Base-by-base conservation (phyloP, 2,329 filamentous ascomycete genomes). In the Blastomyces parvus region DNA sequence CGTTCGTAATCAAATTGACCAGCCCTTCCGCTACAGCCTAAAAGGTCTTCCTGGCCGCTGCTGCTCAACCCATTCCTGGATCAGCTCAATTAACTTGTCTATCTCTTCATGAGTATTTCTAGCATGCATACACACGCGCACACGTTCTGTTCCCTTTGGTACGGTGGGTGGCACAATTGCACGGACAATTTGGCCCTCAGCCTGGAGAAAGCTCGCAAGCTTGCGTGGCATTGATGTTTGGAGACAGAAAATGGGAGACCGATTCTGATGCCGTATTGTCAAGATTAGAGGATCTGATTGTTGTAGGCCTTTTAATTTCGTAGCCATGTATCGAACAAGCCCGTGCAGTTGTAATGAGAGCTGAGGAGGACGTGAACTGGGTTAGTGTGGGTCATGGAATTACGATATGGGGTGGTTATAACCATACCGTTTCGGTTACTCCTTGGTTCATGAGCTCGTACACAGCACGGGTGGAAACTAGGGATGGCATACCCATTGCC, bases 161-260 rank as follows among this genome's bases (percentile, higher is more conserved):
- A 90, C 86, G 0, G 87, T 90, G 0, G 88, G 88, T 1, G 86
- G 80, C 64, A 89, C 85, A 19, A 90, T 88, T 0, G 86, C 81
- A 1, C 87, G 79, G 0, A 89, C 83, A 53, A 86, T 77, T 62
- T 84, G 85, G 0, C 85, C 85, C 0, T 74, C 72, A 3, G 77
- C 68, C 72, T 89, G 87, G 62, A 87, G 89, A 62, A 81, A 76
- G 1, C 73, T 76, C 0, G 87, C 87, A 17, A 90, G 73, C 3
- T 79, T 78, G 3, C 86, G 80, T 0, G 87, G 85, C 0, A 81
- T 73, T 0, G 79, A 76, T 0, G 85, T 87, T 22, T 87, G 78
- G 0, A 89, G 72, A 0, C 86, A 83, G 52, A 89, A 83, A 8
- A 90, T 89, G 0, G 87, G 86, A 0, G 86, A 87, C 6, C 77